These are phyloP conservation scores for Uncinocarpus reesii DNA, from an alignment of 2,329 filamentous ascomycete genomes.

Conservation along the genomic window DNA sequence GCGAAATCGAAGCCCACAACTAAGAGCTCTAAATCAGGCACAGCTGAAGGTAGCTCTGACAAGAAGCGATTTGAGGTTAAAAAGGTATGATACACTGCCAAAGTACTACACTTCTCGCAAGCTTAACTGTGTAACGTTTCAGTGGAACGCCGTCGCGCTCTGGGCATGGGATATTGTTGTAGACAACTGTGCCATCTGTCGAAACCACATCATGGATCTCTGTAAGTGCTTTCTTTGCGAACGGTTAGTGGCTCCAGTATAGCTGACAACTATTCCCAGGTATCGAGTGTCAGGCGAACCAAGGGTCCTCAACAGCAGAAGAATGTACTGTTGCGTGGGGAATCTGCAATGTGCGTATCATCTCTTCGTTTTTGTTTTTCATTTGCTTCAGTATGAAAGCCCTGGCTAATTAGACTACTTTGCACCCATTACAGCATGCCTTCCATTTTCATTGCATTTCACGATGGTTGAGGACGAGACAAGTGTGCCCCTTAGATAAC, in stretches of 20 bases:
- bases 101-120: too few species aligned
- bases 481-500: constrained; percentile 95
- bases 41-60: constrained; percentile 43
- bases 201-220: constrained; percentile 99
- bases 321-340: constrained; percentile 99
- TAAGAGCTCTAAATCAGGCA: constrained; percentile 48
- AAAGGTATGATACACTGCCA: constrained; percentile 58
- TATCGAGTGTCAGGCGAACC: constrained; percentile 98
- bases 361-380: neutral
- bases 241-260: neutral
- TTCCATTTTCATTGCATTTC: constrained; percentile 99
- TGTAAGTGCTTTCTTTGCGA: constrained; percentile 48
- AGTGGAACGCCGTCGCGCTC: constrained; percentile 97
- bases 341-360: constrained; percentile 78
- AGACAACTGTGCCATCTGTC: constrained; percentile 97
- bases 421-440: constrained; percentile 57
- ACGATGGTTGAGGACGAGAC: constrained; percentile 96
- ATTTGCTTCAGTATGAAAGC: neutral
- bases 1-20: constrained; percentile 46
- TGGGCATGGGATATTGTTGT: constrained; percentile 99
- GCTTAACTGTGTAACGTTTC: too few species aligned
- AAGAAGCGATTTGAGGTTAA: constrained; percentile 99
- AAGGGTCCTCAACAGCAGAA: constrained; percentile 91
- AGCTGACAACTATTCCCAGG: constrained; percentile 39
- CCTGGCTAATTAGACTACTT: constrained; percentile 2